Evolutionary conservation across 139 green algal genomes (phyloP).

Genomic region (Axilococcus clingmanii): DNA sequence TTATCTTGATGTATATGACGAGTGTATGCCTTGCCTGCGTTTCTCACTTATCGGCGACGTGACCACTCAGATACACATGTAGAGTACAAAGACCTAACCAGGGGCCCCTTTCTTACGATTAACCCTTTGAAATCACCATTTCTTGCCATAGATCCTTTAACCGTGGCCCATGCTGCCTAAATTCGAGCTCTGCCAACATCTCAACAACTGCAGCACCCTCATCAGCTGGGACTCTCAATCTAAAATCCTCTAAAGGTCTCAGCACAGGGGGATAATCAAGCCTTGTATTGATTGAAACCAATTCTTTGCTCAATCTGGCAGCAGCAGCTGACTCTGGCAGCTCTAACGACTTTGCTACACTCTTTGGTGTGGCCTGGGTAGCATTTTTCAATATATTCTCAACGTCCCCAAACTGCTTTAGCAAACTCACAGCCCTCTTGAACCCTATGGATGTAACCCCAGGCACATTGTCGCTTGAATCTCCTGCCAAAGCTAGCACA

Average conservation of each 20-base stretch:
- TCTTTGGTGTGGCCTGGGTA: constrained; percentile 7
- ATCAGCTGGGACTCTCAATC: constrained; percentile 16
- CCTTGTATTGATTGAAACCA: constrained; percentile 43
- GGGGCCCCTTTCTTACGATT: too few species aligned
- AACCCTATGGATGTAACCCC: constrained; percentile 44
- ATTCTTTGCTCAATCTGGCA: constrained; percentile 36
- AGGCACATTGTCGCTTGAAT: constrained; percentile 39
- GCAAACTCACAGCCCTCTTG: constrained; percentile 36
- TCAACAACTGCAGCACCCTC: constrained; percentile 7
- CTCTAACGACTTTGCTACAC: not conserved
- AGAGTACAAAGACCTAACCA: too few species aligned
- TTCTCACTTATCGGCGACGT: too few species aligned
- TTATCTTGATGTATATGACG: too few species aligned
- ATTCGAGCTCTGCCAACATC: constrained; percentile 23
- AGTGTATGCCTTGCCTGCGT: too few species aligned
- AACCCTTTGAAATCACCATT: not conserved
- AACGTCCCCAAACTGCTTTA: constrained; percentile 23
- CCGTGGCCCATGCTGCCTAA: constrained; percentile 15
- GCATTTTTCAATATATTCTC: constrained; percentile 13
- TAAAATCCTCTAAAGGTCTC: constrained; percentile 15
- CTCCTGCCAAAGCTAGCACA: constrained; percentile 44
- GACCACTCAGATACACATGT: too few species aligned
- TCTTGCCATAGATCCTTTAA: constrained; percentile 23
- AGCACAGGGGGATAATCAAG: constrained; percentile 32
- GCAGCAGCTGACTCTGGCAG: constrained; percentile 14